A percentile compares a stretch with the other conserved stretches of the same genome.
Evolutionary conservation across 176 grass and related monocot species (phyloP).

Genomic region (Chloris gayana): DNA sequence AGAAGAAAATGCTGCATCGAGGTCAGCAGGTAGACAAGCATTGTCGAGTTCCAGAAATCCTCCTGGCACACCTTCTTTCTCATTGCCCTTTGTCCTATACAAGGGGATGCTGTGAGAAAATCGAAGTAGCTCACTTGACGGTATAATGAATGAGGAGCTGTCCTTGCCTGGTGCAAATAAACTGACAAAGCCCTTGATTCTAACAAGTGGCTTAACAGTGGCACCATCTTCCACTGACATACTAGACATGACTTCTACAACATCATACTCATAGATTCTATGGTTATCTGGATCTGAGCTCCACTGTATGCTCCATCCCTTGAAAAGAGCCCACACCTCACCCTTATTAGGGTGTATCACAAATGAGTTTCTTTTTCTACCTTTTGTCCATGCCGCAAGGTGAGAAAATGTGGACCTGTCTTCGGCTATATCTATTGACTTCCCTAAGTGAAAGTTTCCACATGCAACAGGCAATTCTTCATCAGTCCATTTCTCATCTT

Average conservation of each 20-base stretch:
- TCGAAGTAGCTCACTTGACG: constrained; percentile 64
- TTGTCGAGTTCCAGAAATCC: constrained; percentile 87
- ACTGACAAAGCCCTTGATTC: constrained; percentile 79
- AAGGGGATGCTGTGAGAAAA: constrained; percentile 82
- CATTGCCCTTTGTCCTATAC: constrained; percentile 67
- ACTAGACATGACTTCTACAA: constrained; percentile 72
- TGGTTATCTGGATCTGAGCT: constrained; percentile 68
- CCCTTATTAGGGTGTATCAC: constrained; percentile 71
- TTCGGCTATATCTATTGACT: constrained; percentile 44
- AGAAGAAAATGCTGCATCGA: constrained; percentile 61
- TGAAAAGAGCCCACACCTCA: constrained; percentile 92
- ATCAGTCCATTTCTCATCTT: constrained; percentile 56
- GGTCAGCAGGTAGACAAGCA: constrained; percentile 73
- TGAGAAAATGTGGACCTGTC: constrained; percentile 88
- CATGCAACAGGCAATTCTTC: constrained; percentile 84
- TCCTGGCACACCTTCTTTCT: constrained; percentile 75
- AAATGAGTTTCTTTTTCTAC: constrained; percentile 63
- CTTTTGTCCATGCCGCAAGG: constrained; percentile 61
- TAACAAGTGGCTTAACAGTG: constrained; percentile 66
- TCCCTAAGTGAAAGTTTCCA: constrained; percentile 64
- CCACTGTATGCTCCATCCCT: constrained; percentile 85
- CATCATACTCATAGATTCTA: constrained; percentile 74
- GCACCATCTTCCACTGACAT: constrained; percentile 51
- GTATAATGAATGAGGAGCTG: constrained; percentile 47
- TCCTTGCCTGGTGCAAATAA: constrained; percentile 64